Evolutionary conservation across 495 filamentous ascomycete genomes (phyloP).

Genomic region (Choiromyces venosus): DNA sequence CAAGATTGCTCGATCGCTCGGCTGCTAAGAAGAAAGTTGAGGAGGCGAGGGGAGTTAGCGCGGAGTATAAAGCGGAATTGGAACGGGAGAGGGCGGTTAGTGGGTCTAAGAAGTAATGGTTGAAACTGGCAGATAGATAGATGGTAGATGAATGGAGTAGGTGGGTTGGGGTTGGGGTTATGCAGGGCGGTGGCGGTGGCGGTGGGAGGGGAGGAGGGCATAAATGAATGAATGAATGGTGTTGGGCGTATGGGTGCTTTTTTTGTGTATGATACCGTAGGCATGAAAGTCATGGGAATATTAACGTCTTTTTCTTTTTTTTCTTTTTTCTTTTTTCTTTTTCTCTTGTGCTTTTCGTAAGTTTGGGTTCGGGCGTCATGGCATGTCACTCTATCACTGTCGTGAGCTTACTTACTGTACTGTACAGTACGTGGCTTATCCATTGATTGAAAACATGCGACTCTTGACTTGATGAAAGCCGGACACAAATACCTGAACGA

Average conservation of each 20-base stretch:
- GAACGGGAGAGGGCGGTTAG: conserved; percentile 54
- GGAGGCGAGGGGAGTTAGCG: conserved; percentile 73
- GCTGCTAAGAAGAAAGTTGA: conserved; percentile 79
- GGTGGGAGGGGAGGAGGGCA: background rate
- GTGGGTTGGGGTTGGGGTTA: background rate
- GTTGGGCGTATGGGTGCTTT: conserved; percentile 1
- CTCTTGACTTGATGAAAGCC: too few relatives aligned
- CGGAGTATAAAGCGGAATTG: conserved; percentile 62
- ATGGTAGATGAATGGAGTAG: background rate
- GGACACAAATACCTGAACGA: too few relatives aligned
- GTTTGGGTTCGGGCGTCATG: too few relatives aligned
- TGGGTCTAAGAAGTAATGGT: conserved; percentile 11
- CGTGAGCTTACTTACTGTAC: too few relatives aligned
- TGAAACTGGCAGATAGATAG: background rate
- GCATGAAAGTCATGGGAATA: background rate
- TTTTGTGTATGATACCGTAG: background rate
- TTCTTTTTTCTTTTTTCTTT: too few relatives aligned
- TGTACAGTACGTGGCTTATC: too few relatives aligned
- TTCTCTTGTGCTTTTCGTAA: too few relatives aligned
- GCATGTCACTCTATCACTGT: too few relatives aligned
- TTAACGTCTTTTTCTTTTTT: too few relatives aligned
- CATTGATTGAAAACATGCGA: too few relatives aligned
- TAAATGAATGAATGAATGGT: background rate
- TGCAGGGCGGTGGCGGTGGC: too few relatives aligned
- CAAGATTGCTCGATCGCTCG: conserved; percentile 71